A percentile compares a stretch with the other conserved stretches of the same genome.
phyloP scores from a whole-genome alignment of 495 filamentous ascomycete species.

The Daldinia bambusicola region DNA sequence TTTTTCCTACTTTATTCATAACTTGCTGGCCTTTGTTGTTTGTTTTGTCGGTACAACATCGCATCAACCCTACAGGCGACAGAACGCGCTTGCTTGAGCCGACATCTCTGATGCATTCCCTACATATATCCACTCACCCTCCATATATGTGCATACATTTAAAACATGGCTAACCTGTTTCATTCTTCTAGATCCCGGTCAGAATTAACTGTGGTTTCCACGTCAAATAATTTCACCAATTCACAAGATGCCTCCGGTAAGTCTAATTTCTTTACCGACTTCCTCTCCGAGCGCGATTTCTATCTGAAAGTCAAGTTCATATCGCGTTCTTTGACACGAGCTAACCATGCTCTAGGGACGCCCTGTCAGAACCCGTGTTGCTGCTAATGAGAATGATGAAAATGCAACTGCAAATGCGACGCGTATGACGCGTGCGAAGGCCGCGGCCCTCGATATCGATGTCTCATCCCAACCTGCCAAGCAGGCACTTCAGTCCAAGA shows the following conservation, averaged over 20 bases:
- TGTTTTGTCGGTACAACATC: not conserved
- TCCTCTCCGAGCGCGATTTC: not conserved
- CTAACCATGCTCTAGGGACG: constrained; percentile 47
- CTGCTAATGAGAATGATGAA: constrained; percentile 95
- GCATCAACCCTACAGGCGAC: not conserved
- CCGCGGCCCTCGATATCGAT: constrained; percentile 74
- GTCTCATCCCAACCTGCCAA: constrained; percentile 67
- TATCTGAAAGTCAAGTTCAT: constrained; percentile 9
- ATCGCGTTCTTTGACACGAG: constrained; percentile 15
- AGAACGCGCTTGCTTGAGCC: constrained; percentile 16
- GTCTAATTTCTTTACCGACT: constrained; percentile 36
- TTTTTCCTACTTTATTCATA: not conserved
- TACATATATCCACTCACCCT: constrained; percentile 15
- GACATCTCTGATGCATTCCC: not conserved
- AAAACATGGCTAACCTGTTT: constrained; percentile 10
- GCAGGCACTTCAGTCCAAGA: constrained; percentile 76
- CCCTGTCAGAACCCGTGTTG: constrained; percentile 61
- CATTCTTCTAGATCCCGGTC: constrained; percentile 4
- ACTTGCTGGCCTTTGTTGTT: not conserved
- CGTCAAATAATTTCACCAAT: constrained; percentile 21
- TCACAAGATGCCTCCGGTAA: constrained; percentile 64
- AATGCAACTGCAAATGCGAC: constrained; percentile 89
- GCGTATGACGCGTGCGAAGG: constrained; percentile 92
- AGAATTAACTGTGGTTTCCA: constrained; percentile 31
- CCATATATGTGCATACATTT: constrained; percentile 16